Evolutionary conservation across 169 alveolate species (phyloP).

Genomic region (Miamiensis avidus): DNA sequence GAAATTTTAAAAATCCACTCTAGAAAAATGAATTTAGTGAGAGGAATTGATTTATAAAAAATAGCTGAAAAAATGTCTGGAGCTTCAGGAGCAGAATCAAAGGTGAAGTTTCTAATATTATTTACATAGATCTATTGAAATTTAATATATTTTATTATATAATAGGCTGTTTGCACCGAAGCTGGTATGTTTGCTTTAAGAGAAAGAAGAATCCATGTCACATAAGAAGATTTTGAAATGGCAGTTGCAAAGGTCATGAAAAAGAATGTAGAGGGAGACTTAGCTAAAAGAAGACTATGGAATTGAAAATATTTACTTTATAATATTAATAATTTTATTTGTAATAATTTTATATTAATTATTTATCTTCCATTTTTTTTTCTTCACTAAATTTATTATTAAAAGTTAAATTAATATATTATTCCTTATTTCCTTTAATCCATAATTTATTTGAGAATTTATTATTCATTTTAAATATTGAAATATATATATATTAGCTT

Average conservation of each 20-base stretch:
- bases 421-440: too few relatives aligned
- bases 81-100: conserved; percentile 98
- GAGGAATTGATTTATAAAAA: conserved; percentile 96
- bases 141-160: background rate
- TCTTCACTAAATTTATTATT: too few relatives aligned
- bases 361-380: too few relatives aligned
- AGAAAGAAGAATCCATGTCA: conserved; percentile 98
- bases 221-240: conserved; percentile 98
- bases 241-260: conserved; percentile 97
- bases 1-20: conserved; percentile 97
- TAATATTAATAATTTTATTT: too few relatives aligned
- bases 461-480: too few relatives aligned
- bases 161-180: conserved; percentile 98
- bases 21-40: conserved; percentile 95
- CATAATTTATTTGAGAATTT: too few relatives aligned
- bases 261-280: conserved; percentile 91
- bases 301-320: conserved; percentile 64
- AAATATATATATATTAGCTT: too few relatives aligned
- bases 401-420: too few relatives aligned
- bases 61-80: conserved; percentile 96
- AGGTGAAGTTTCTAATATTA: conserved; percentile 24
- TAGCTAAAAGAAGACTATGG: conserved; percentile 90
- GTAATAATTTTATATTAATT: too few relatives aligned
- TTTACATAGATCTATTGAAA: background rate
- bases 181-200: conserved; percentile 99